phyloP scores from a whole-genome alignment of 148 eudicot species.

The Spergularia marina region DNA sequence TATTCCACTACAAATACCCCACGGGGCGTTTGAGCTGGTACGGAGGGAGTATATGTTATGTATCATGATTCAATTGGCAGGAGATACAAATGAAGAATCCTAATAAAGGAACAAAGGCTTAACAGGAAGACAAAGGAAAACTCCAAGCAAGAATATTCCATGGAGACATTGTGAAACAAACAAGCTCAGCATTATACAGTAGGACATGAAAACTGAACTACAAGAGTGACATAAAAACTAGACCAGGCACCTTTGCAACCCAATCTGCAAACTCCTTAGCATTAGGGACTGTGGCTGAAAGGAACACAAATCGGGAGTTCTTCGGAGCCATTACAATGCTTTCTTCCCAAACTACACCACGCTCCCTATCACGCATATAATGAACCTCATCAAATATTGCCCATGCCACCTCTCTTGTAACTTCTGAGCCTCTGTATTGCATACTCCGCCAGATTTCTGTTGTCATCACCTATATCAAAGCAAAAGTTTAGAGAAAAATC shows the following conservation, averaged over 20 bases:
- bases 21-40: no score
- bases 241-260: conserved; percentile 81
- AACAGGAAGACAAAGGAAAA: neutral
- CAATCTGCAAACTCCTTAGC: conserved; percentile 99
- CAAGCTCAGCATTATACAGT: neutral
- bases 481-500: conserved; percentile 1
- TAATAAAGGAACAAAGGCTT: neutral
- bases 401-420: conserved; percentile 95
- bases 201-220: conserved; percentile 4
- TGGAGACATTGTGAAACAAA: conserved; percentile 1
- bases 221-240: neutral
- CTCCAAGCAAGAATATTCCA: neutral
- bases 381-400: conserved; percentile 98
- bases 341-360: conserved; percentile 99
- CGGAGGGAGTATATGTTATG: neutral
- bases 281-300: conserved; percentile 98
- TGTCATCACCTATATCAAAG: conserved; percentile 77
- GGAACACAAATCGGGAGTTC: conserved; percentile 90
- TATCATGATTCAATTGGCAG: neutral
- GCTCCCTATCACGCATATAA: conserved; percentile 98
- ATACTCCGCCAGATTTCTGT: conserved; percentile 99
- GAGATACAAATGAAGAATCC: neutral
- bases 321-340: conserved; percentile 99
- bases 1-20: no score
- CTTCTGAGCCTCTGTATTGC: conserved; percentile 98